Conservation (phyloP, 1,284 basidiomycete genomes). For the Pascua sp. region DNA sequence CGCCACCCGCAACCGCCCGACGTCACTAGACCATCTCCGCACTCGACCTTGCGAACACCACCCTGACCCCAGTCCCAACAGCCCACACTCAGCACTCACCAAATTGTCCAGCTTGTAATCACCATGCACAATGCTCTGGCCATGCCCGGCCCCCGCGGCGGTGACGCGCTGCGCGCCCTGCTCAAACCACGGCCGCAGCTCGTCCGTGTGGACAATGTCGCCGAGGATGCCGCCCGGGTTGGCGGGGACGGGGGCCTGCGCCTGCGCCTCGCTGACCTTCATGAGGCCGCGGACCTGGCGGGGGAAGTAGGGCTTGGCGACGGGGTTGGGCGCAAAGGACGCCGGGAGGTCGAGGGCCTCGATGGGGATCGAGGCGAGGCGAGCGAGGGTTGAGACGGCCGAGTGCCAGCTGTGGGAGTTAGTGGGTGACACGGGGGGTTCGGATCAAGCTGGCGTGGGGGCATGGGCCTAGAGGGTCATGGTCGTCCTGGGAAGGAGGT, state of each 20-base stretch:
- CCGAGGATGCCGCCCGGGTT: slow-evolving; percentile 30
- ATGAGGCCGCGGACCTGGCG: slow-evolving; percentile 84
- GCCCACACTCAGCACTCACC: slow-evolving; percentile 14
- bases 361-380: slow-evolving; percentile 70
- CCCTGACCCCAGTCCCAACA: neutral
- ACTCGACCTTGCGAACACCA: neutral
- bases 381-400: slow-evolving; percentile 68
- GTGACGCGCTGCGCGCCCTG: slow-evolving; percentile 66
- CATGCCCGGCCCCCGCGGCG: slow-evolving; percentile 63
- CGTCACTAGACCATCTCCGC: too few relatives aligned
- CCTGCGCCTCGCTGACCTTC: slow-evolving; percentile 69
- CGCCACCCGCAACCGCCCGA: too few relatives aligned
- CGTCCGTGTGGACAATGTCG: slow-evolving; percentile 59
- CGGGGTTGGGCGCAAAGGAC: slow-evolving; percentile 67
- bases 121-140: slow-evolving; percentile 72
- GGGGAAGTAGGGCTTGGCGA: slow-evolving; percentile 69
- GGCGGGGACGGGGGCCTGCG: slow-evolving; percentile 57
- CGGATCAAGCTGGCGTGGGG: too few relatives aligned
- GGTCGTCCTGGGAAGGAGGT: too few relatives aligned
- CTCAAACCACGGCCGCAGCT: slow-evolving; percentile 65
- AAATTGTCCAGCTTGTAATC: slow-evolving; percentile 97
- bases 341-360: slow-evolving; percentile 62
- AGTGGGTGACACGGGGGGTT: neutral
- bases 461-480: too few relatives aligned
- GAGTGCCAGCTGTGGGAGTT: slow-evolving; percentile 67